A percentile compares a stretch with the other conserved stretches of the same genome.
phyloP scores from a whole-genome alignment of 192 early-diverging fungal species.

The Backusella parvicylindrica region DNA sequence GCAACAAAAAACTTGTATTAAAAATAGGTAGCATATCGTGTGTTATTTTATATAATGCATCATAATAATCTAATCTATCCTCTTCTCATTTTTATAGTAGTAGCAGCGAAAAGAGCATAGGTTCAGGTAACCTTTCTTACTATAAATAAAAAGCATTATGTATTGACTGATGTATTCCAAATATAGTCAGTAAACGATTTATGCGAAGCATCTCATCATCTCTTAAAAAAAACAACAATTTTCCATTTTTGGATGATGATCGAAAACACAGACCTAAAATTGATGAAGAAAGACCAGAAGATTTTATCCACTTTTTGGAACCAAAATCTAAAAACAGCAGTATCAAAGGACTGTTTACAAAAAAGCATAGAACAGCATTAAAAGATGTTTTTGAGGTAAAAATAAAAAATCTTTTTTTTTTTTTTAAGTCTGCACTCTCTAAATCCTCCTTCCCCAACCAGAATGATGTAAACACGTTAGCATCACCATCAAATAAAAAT shows the following conservation, averaged over 20 bases:
- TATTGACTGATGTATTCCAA: not conserved
- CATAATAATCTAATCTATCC: not conserved
- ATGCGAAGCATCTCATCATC: constrained; percentile 5
- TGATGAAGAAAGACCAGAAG: not conserved
- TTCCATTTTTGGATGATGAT: not conserved
- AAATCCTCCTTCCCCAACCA: not conserved
- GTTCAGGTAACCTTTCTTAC: not conserved
- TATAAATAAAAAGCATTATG: not conserved
- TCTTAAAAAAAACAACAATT: not conserved
- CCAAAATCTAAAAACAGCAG: not conserved
- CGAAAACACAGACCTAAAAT: not conserved
- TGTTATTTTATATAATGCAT: not conserved
- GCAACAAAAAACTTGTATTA: not conserved
- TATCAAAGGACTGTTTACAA: not conserved
- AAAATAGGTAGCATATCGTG: not conserved
- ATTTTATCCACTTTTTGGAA: not conserved
- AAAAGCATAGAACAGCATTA: not conserved
- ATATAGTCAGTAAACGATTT: constrained; percentile 9
- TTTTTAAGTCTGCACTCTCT: too few relatives aligned
- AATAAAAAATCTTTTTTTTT: not conserved
- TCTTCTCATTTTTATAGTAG: not conserved
- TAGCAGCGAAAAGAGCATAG: not conserved
- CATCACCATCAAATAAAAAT: constrained; percentile 23
- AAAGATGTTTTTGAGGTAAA: not conserved
- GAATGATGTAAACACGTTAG: constrained; percentile 2